Base-by-base conservation (phyloP, 805 yeast species). In the Jamesozyma spencerorum region DNA sequence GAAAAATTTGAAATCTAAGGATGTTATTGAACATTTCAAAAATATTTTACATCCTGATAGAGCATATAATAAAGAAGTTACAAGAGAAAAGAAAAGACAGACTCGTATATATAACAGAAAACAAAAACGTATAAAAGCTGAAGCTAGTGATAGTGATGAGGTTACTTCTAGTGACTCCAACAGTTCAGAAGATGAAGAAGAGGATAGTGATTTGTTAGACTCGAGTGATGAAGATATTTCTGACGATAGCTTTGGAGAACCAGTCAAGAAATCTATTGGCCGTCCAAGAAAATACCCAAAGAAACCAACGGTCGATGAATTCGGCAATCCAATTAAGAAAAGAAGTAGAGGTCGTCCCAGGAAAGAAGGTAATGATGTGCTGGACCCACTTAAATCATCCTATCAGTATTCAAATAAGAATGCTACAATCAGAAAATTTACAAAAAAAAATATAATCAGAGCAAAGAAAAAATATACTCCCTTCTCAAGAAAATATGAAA, bases 401-500 rank as follows among this genome's bases (percentile, higher is more conserved):
- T 17, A 18, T 14, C 12, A n/a, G 7, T n/a, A 11, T 4, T 3
- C 18, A 22, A 29, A 18, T 3, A 12, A 27, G 3, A 20, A 13
- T 14, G 41, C 47, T 2, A 46, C 47, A 13, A 53, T 53, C 40
- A 57, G 56, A 38, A 58, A 60, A 43, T 60, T 50, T 43, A 58
- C 58, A 11, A 57, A 53, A 47, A 51, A 49, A 48, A 59, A 55
- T 48, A 61, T 51, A 37, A 56, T 44, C 32, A 51, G 55, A 43
- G 62, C 54, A 34, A 60, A 50, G 47, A 55, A 51, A 42, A 55
- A 52, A 35, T 54, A 54, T 46, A 55, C 60, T 2, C 55, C 60
- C 19, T 51, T 52, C 43, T 49, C 57, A 13, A 50, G 53, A 35
- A 40, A 52, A 39, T 54, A 50, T 38, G 49, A 44, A 32, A 49